These are phyloP conservation scores for Babesia sp. DNA, from an alignment of 169 alveolate genomes.

Conservation along the genomic window DNA sequence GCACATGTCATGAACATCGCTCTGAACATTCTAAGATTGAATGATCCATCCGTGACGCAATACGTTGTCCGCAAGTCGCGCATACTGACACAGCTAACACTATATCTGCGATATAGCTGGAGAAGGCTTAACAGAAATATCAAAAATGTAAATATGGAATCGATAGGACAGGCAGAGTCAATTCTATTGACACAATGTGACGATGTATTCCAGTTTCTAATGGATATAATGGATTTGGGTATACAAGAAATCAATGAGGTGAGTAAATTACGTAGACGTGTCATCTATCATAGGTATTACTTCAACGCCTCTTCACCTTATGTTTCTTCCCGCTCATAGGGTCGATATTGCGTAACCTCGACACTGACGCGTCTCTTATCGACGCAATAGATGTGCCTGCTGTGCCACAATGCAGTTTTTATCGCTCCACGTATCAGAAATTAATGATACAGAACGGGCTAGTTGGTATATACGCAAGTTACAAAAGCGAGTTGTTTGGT, in stretches of 20 bases:
- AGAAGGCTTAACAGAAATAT: constrained; percentile 36
- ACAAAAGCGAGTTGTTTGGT: constrained; percentile 42
- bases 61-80: constrained; percentile 37
- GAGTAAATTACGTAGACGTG: too few species aligned
- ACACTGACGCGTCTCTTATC: not conserved
- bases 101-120: constrained; percentile 56
- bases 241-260: constrained; percentile 44
- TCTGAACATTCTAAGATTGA: constrained; percentile 52
- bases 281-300: constrained; percentile 9
- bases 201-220: constrained; percentile 48
- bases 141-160: not conserved
- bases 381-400: constrained; percentile 11
- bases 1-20: constrained; percentile 63
- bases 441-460: constrained; percentile 36
- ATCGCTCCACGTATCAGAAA: constrained; percentile 18
- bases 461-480: constrained; percentile 31
- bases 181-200: constrained; percentile 41
- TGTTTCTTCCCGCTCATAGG: constrained; percentile 56
- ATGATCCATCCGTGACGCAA: constrained; percentile 51
- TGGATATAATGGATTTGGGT: constrained; percentile 60
- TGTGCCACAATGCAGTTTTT: not conserved
- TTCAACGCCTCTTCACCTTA: constrained; percentile 17
- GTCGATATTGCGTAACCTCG: not conserved
- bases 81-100: constrained; percentile 40
- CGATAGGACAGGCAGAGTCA: constrained; percentile 27